Evolutionary conservation across 352 stramenopile species (phyloP).

Genomic region (Pythium plurisporium): DNA sequence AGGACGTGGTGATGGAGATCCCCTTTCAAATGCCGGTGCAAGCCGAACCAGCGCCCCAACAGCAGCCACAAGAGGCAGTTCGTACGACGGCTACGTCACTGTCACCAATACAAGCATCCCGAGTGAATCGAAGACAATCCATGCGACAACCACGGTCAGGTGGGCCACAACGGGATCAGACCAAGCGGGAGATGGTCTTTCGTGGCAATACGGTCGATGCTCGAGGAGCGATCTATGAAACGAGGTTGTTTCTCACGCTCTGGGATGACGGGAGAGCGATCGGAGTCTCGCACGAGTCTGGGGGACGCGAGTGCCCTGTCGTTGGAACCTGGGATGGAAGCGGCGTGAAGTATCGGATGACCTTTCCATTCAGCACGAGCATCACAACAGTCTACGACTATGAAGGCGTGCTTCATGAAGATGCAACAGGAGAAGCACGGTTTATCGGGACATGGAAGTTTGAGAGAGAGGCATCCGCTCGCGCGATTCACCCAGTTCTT

Average conservation of each 20-base stretch:
- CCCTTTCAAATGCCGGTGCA: background rate
- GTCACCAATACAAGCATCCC: too few species aligned
- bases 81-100: too few species aligned
- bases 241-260: slow-evolving; percentile 3
- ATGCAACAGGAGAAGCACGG: background rate
- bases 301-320: background rate
- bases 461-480: background rate
- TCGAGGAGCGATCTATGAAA: slow-evolving; percentile 6
- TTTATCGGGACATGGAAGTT: background rate
- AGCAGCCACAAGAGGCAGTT: background rate
- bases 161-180: background rate
- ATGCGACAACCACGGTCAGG: background rate
- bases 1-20: slow-evolving; percentile 10
- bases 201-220: slow-evolving; percentile 6
- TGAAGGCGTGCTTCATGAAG: background rate
- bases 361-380: background rate
- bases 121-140: too few species aligned
- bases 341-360: background rate
- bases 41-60: background rate
- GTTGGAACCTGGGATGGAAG: slow-evolving; percentile 1
- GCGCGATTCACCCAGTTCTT: background rate
- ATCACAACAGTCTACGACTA: slow-evolving; percentile 12
- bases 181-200: background rate
- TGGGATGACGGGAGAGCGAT: background rate
- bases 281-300: slow-evolving; percentile 1